phyloP scores from a whole-genome alignment of 2,329 filamentous ascomycete genomes.

The Tolypocladium tundrense region DNA sequence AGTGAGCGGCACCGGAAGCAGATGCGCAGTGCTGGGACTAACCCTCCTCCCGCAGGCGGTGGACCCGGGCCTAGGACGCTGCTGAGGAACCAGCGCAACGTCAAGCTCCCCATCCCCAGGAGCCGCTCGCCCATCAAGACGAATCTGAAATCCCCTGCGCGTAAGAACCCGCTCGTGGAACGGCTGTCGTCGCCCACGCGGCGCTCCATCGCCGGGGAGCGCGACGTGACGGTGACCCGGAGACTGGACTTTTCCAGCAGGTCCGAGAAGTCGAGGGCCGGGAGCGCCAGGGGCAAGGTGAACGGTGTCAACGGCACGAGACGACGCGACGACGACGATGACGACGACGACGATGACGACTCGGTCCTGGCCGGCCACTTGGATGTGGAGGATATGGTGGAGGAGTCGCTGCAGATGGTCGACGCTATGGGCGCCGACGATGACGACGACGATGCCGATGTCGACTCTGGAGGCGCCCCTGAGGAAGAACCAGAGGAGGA shows the following conservation, averaged over 20 bases:
- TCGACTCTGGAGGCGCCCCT: conserved; percentile 1
- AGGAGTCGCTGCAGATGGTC: conserved; percentile 34
- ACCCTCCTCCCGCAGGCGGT: conserved; percentile 25
- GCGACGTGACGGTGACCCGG: conserved; percentile 36
- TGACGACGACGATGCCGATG: not conserved
- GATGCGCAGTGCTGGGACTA: not conserved
- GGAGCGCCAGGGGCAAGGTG: conserved; percentile 8
- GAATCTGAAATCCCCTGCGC: conserved; percentile 48
- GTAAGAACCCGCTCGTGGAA: conserved; percentile 47
- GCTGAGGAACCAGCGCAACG: conserved; percentile 39
- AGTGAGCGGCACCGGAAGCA: conserved; percentile 23
- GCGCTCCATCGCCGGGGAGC: conserved; percentile 22
- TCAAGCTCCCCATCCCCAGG: conserved; percentile 36
- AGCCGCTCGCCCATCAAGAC: conserved; percentile 55
- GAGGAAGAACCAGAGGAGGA: conserved; percentile 10
- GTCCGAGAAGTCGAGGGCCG: conserved; percentile 3
- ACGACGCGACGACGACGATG: conserved; percentile 17
- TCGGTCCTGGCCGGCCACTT: conserved; percentile 14
- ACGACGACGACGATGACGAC: conserved; percentile 13
- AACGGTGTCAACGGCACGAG: conserved; percentile 19
- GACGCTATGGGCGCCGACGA: conserved; percentile 16
- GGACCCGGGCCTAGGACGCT: conserved; percentile 44
- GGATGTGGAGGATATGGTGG: conserved; percentile 19
- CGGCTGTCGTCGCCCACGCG: conserved; percentile 40
- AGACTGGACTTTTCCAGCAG: conserved; percentile 39